Conservation (phyloP, 352 stramenopile genomes). For the Pseudoperonospora humuli region DNA sequence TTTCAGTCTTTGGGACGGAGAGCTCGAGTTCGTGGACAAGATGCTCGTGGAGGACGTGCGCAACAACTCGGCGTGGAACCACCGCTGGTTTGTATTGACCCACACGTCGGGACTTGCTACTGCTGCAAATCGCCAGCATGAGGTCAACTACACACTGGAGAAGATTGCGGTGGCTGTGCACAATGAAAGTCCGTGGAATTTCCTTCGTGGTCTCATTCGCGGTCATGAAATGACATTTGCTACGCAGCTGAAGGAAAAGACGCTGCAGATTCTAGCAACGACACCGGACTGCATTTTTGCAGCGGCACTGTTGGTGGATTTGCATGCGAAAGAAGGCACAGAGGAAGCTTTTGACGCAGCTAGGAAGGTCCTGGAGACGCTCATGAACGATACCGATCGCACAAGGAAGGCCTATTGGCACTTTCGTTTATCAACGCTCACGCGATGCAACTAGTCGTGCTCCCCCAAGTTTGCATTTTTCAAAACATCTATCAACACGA, state of each 20-base stretch:
- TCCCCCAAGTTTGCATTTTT: not conserved
- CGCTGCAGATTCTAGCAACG: slow-evolving; percentile 27
- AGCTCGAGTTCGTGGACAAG: slow-evolving; percentile 87
- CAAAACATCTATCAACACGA: slow-evolving; percentile 14
- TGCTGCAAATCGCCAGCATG: slow-evolving; percentile 32
- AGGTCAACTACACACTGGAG: slow-evolving; percentile 67
- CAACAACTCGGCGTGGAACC: slow-evolving; percentile 95
- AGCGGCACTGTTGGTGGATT: slow-evolving; percentile 60
- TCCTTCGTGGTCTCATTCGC: slow-evolving; percentile 63
- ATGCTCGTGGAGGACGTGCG: slow-evolving; percentile 89
- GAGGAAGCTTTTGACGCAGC: slow-evolving; percentile 33
- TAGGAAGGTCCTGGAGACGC: slow-evolving; percentile 46
- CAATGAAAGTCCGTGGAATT: slow-evolving; percentile 92
- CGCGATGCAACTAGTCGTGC: slow-evolving; percentile 15
- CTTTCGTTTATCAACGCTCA: slow-evolving; percentile 48
- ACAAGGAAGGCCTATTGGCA: slow-evolving; percentile 69
- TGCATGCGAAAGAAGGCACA: slow-evolving; percentile 48
- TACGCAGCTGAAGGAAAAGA: slow-evolving; percentile 33
- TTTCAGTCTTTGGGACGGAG: slow-evolving; percentile 85
- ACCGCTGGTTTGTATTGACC: slow-evolving; percentile 81
- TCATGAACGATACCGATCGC: slow-evolving; percentile 69
- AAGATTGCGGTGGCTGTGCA: slow-evolving; percentile 67
- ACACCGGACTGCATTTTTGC: slow-evolving; percentile 62
- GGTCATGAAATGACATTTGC: slow-evolving; percentile 42
- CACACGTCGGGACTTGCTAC: slow-evolving; percentile 35